Base-by-base conservation (phyloP, 225 moss, liverwort and hornwort genomes). In the Polytrichum commune region DNA sequence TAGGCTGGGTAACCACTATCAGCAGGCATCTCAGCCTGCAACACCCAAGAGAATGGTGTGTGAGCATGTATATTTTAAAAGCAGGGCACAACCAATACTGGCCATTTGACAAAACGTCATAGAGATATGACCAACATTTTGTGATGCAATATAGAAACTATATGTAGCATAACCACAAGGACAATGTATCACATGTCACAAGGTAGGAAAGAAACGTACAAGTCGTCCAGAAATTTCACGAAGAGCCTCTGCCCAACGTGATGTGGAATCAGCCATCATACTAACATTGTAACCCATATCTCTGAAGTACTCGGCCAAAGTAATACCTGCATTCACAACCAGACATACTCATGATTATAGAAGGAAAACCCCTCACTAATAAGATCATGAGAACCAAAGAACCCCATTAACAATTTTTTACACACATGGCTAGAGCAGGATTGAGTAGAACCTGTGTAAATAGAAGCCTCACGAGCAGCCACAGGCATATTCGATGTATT, bases 401-500 rank as follows among this genome's bases (percentile, higher is more conserved):
- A 46, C 38, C 10, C 13, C 16, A 46, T 3, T 46, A 4, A 38
- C 2, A 13, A 10, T 38, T 9, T 46, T 46, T 46, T 16, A 46
- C 3, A 13, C 0, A 46, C 13, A 46, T 16, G 16, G 46, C 7
- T 20, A 6, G 9, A 58, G 7, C 24, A 58, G 58, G 22, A 58
- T 6, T 23, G 27, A 27, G 54, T 60, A 26, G 27, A 61, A 92
- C 92, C 92, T 79, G 96, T 97, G 68, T 97, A 97, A 53, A 97
- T 97, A n/a, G 96, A 97, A 73, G 96, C 96, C 85, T 97, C 96
- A 83, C 96, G 93, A 67, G 96, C 96, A 77, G 96, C 96, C 82
- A 97, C 96, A 8, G 96, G 96, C 96, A 97, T 97, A 75, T 97
- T 97, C 58, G 96, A 97, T 18, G 96, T 97, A 80, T 97, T 97